Conservation (phyloP, 768 basidiomycete genomes). For the Mycena leptocephala region DNA sequence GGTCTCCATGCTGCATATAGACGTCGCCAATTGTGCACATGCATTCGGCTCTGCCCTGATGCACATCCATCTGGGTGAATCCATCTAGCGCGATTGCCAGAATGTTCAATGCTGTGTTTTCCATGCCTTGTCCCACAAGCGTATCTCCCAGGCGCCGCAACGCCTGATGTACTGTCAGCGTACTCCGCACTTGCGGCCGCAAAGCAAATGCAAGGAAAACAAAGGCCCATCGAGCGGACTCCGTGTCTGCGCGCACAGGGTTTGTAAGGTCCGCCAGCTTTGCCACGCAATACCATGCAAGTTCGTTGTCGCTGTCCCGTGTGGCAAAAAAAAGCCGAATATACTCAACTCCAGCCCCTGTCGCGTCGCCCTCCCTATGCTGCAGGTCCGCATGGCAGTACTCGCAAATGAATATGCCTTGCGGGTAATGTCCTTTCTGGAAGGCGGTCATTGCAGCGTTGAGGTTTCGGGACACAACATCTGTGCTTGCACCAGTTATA, state of each 20-base stretch:
- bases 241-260: not conserved
- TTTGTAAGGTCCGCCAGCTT: not conserved
- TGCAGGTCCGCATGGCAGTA: not conserved
- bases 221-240: not conserved
- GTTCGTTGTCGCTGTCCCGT: not conserved
- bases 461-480: not conserved
- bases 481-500: not conserved
- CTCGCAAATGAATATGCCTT: not conserved
- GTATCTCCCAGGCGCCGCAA: not conserved
- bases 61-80: slow-evolving; percentile 7
- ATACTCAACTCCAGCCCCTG: not conserved
- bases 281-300: not conserved
- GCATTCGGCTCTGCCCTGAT: slow-evolving; percentile 6
- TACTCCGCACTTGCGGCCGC: not conserved
- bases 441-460: not conserved
- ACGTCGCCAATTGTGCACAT: not conserved
- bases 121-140: not conserved
- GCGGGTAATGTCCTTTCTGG: not conserved
- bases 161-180: not conserved
- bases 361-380: not conserved
- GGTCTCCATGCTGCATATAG: not conserved
- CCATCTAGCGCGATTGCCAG: not conserved
- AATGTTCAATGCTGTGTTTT: not conserved
- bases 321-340: not conserved
- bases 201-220: not conserved